Evolutionary conservation across 495 filamentous ascomycete species (phyloP), one percentile per base, ranked within the genome.

Genomic region (Neurospora tetraspora): DNA sequence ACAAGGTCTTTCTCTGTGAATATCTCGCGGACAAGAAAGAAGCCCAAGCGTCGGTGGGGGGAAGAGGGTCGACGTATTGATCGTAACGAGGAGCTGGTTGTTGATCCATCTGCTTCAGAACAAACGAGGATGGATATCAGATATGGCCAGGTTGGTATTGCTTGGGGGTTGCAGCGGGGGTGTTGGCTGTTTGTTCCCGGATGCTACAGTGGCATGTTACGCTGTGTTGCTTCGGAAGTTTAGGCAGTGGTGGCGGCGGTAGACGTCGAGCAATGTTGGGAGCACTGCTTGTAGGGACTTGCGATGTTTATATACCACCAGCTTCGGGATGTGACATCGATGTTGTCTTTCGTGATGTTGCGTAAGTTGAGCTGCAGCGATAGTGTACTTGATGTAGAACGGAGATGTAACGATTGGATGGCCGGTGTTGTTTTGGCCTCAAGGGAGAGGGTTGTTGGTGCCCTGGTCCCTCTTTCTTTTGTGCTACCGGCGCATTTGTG

Each of bases 41-140:
- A 14, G 77, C 76, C 77, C 77, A 79, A 36, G 72, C 74, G 31
- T 79, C 76, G 20, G 71, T 76, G 69, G 74, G 70, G 4, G 72
- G 71, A 12, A 74, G 65, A n/a, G 77, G 75, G 45, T 78, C 77
- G 31, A 70, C 74, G 27, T 77, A 78, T 47, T 77, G 75, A 61
- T 77, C 75, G 43, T 65, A 65, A 34, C 14, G 53, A 65, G 27
- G 53, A 34, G 27, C 14, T 65, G 53, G 53, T 31, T 65, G 53
- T 34, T 65, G 53, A 34, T 65, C 53, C 53, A 65, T 65, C 53
- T 31, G 53, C 53, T 61, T 61, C 23, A 5, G n/a, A n/a, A n/a
- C n/a, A n/a, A n/a, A n/a, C n/a, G n/a, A n/a, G n/a, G n/a, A n/a
- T n/a, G n/a, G n/a, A 65, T 34, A 5, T 18, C 5, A 5, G 53